phyloP scores from a whole-genome alignment of 2,329 filamentous ascomycete genomes.

The Trichoderma polysporum region DNA sequence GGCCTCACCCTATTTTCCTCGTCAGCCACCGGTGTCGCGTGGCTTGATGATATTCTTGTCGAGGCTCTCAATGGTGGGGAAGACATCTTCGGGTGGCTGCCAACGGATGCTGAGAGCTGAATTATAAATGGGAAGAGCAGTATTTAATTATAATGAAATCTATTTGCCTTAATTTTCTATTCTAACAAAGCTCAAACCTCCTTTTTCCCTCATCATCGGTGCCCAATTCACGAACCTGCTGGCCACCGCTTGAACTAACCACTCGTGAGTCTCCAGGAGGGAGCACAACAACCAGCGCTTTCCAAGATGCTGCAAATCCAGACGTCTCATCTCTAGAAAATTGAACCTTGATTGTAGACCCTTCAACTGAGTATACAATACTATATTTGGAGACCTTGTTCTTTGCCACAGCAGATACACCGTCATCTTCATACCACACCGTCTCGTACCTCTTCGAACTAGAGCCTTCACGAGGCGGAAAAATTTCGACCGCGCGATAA shows the following conservation, averaged over 20 bases:
- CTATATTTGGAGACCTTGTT: constrained; percentile 37
- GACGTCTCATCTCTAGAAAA: constrained; percentile 34
- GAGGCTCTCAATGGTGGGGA: constrained; percentile 27
- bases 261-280: constrained; percentile 34
- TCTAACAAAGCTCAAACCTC: constrained; percentile 24
- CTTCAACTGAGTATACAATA: constrained; percentile 28
- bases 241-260: constrained; percentile 21
- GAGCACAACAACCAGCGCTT: constrained; percentile 33
- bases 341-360: constrained; percentile 28
- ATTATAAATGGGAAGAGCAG: too few relatives aligned
- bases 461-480: constrained; percentile 34
- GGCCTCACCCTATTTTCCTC: constrained; percentile 46
- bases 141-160: not conserved
- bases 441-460: constrained; percentile 31
- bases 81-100: constrained; percentile 23
- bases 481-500: constrained; percentile 44
- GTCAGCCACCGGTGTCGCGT: constrained; percentile 28
- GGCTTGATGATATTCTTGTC: constrained; percentile 30
- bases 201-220: constrained; percentile 27
- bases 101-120: not conserved
- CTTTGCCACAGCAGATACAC: constrained; percentile 33
- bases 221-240: constrained; percentile 19
- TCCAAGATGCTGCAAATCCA: constrained; percentile 38
- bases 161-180: not conserved
- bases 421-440: constrained; percentile 42